Conservation (phyloP, 1,139 yeast species). For the Suhomyces panamericanus region DNA sequence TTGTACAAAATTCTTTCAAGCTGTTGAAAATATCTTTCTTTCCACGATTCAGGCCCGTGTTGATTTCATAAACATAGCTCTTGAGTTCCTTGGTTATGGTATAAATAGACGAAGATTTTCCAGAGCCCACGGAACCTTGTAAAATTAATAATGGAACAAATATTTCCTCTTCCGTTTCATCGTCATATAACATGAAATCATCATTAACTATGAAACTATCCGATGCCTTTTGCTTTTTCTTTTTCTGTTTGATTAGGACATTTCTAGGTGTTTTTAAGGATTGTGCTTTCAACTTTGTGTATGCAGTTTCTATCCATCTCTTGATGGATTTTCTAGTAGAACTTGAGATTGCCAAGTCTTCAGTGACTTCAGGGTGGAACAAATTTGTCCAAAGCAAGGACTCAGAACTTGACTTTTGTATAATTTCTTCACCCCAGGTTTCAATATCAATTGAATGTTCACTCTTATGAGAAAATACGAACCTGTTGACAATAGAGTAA, state of each 20-base stretch:
- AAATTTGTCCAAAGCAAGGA: slow-evolving; percentile 42
- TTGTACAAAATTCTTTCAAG: slow-evolving; percentile 79
- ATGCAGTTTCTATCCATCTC: slow-evolving; percentile 53
- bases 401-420: neutral
- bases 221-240: slow-evolving; percentile 19
- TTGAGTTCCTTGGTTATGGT: slow-evolving; percentile 63
- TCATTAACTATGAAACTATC: slow-evolving; percentile 38
- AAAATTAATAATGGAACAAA: slow-evolving; percentile 67
- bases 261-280: slow-evolving; percentile 34
- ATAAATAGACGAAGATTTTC: slow-evolving; percentile 76
- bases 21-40: slow-evolving; percentile 66
- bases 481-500: slow-evolving; percentile 22
- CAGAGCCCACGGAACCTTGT: slow-evolving; percentile 72
- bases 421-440: neutral
- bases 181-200: slow-evolving; percentile 17
- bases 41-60: slow-evolving; percentile 70
- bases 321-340: slow-evolving; percentile 25
- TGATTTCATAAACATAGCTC: slow-evolving; percentile 82
- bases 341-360: slow-evolving; percentile 38
- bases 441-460: neutral
- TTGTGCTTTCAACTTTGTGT: slow-evolving; percentile 38
- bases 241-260: slow-evolving; percentile 24
- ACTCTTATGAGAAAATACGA: slow-evolving; percentile 12
- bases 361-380: slow-evolving; percentile 41
- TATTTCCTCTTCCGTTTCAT: slow-evolving; percentile 32